Base-by-base conservation (phyloP, 2,329 filamentous ascomycete species). In the Dactylonectria estremocensis region DNA sequence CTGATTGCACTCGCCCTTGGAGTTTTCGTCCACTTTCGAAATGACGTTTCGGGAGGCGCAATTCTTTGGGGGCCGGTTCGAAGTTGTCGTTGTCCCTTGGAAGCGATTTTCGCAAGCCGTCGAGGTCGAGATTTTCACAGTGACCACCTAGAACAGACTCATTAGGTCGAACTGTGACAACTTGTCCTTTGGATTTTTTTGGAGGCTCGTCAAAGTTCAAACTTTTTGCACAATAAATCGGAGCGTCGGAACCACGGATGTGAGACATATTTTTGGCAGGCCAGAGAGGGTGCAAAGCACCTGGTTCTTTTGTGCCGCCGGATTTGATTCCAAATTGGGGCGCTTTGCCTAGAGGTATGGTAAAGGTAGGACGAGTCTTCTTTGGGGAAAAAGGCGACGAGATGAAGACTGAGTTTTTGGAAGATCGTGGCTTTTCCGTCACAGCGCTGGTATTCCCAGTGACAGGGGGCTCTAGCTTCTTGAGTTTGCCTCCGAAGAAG, bases 231-330 rank as follows among this genome's bases (percentile, higher is more conserved):
- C 46, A 31, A 31, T 28, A 11, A 31, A 50, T 35, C 14, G 28
- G 28, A 24, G 24, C 6, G 14, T 71, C 72, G 40, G 74, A 64
- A 6, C 87, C 90, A 61, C 91, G 87, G 48, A 95, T 81, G 77
- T 94, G 92, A 1, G 85, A 81, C 77, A 89, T 89, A 7, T 85
- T 91, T 69, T 86, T 85, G 55, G 88, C 87, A 43, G 93, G 93
- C 91, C 93, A 96, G n/a, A 89, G 84, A 3, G 93, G 88, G 61
- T 93, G 85, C 69, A 84, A 83, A 9, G 91, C 85, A 2, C 92
- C 93, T 0, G 91, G 89, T n/a, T 92, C 84, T 74, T 89, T 93
- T 5, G 89, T 75, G 0, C 82, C 83, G 3, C 78, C 74, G 5
- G 83, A 82, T 61, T 80, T 85, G 28, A 79, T 74, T 3, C 87